A percentile compares a stretch with the other conserved stretches of the same genome.
phyloP scores from a whole-genome alignment of 805 yeast species.

The Sungouiella thailandica region DNA sequence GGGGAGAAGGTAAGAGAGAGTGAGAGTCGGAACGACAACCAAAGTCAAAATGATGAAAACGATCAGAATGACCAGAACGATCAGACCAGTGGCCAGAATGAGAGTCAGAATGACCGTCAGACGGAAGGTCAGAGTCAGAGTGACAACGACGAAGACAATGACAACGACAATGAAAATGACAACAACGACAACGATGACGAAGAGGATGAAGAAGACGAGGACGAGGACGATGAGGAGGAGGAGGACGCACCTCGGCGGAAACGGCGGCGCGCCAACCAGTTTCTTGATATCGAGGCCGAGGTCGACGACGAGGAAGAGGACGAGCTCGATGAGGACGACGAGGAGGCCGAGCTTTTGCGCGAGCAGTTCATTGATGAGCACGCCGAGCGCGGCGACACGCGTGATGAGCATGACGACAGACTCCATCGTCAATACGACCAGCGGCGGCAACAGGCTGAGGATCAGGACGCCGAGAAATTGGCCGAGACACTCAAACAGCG shows the following conservation, averaged over 20 bases:
- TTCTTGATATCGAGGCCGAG: slow-evolving; percentile 97
- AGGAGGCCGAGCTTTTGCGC: slow-evolving; percentile 78
- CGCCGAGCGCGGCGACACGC: slow-evolving; percentile 47
- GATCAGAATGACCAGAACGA: no score
- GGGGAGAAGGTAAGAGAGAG: no score
- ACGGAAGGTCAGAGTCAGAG: no score
- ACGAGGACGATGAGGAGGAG: slow-evolving; percentile 45
- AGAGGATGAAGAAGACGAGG: slow-evolving; percentile 41
- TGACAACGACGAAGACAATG: slow-evolving; percentile 4
- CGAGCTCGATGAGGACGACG: slow-evolving; percentile 84
- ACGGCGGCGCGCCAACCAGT: slow-evolving; percentile 64
- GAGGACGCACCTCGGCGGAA: slow-evolving; percentile 44
- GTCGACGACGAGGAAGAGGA: slow-evolving; percentile 97
- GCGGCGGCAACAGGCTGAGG: slow-evolving; percentile 78
- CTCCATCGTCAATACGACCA: slow-evolving; percentile 89
- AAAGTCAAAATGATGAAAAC: no score
- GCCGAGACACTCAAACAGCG: slow-evolving; percentile 91
- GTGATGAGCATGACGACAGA: slow-evolving; percentile 52
- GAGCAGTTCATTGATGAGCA: slow-evolving; percentile 82
- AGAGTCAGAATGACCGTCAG: no score
- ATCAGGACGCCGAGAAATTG: slow-evolving; percentile 89
- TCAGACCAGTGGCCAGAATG: no score
- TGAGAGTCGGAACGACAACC: no score
- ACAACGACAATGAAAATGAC: slow-evolving; percentile 16
- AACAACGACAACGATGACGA: slow-evolving; percentile 42